Evolutionary conservation across 495 filamentous ascomycete genomes (phyloP).

Genomic region (Penicillium desertorum): DNA sequence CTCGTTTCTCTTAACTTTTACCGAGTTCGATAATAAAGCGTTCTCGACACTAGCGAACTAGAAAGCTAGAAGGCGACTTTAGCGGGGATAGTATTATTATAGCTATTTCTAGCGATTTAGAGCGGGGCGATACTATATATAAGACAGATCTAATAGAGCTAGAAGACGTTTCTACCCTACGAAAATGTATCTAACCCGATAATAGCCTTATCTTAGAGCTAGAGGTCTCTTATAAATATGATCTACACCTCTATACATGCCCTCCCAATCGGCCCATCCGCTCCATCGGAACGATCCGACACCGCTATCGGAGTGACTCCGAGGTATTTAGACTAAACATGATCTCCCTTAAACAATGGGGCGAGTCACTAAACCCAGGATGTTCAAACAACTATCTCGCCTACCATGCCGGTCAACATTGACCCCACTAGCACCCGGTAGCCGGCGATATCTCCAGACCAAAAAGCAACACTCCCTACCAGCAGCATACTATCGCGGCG

Average conservation of each 20-base stretch:
- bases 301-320: constrained; percentile 5
- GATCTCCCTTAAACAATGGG: not conserved
- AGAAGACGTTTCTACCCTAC: no score
- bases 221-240: no score
- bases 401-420: not conserved
- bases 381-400: not conserved
- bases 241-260: not conserved
- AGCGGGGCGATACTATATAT: no score
- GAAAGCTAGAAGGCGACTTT: no score
- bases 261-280: not conserved
- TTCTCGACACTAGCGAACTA: no score
- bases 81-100: no score
- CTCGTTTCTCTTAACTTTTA: no score
- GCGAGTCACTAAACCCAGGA: not conserved
- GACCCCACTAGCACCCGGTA: not conserved
- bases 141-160: no score
- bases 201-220: no score
- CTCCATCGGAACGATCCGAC: constrained; percentile 7
- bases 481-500: constrained; percentile 70
- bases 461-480: constrained; percentile 47
- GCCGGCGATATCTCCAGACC: constrained; percentile 1
- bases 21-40: no score
- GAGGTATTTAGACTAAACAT: constrained; percentile 5
- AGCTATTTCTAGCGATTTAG: no score
- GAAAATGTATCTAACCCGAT: no score